Base-by-base conservation (phyloP, 202 grass and related monocot genomes). In the Brachypodium distachyon region DNA sequence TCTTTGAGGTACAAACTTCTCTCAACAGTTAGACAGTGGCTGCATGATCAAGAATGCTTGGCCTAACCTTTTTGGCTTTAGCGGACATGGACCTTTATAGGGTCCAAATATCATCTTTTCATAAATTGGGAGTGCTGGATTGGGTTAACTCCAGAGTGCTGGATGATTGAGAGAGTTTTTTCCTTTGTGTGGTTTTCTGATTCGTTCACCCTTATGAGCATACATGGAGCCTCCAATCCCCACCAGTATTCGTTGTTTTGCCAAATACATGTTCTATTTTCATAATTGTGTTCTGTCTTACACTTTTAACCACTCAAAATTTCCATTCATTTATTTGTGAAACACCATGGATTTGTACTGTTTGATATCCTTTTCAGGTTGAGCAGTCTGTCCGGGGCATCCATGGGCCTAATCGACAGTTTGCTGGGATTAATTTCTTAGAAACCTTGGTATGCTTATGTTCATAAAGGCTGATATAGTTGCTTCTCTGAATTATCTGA, bases 331-430 rank as follows among this genome's bases (percentile, higher is more conserved):
- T 18, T 79, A 9, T 62, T 52, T 70, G 29, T 61, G 40, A 52
- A 76, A 49, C 29, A 18, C 17, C 79, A 57, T 8, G 67, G 3
- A 70, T 70, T 7, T 77, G 46, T 85, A 44, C 52, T 52, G 51
- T 70, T 81, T 74, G 44, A 67, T 67, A 83, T 21, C 21, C 3
- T 69, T 90, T 87, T 87, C 79, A 98, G 95, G 91, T 92, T 77
- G 93, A 98, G 77, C 91, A 98, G 86, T 89, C 89, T 54, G 80
- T 98, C 58, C 73, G 82, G 38, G 89, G 88, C 32, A 67, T 75
- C 44, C 95, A 94, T 72, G 89, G 89, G 12, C 81, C 84, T 53
- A 84, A 82, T 84, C 58, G 77, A 79, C 91, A 94, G 36, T 98
- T 86, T 80, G 68, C 82, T 63, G 91, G 80, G 14, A 90, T 90